Evolutionary conservation across 23 red algal species (phyloP).

Genomic region (Gracilaria domingensis): DNA sequence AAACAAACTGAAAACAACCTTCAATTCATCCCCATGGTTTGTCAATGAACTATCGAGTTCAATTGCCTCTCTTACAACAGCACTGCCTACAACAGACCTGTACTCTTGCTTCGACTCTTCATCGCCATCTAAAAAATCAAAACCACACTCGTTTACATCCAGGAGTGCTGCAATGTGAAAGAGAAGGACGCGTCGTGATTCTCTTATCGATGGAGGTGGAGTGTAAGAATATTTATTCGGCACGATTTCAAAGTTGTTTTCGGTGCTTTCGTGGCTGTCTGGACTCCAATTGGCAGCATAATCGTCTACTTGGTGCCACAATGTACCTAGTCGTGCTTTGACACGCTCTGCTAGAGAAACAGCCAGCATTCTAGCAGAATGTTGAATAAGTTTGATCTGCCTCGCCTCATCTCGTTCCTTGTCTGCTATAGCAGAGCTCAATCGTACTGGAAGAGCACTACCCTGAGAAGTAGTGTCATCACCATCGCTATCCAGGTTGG

Average conservation of each 20-base stretch:
- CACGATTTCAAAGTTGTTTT: no score
- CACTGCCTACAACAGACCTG: background rate
- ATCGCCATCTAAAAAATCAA: background rate
- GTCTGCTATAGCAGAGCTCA: background rate
- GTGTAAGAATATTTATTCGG: no score
- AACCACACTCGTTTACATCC: slow-evolving; percentile 21
- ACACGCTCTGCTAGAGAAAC: no score
- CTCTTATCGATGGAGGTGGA: no score
- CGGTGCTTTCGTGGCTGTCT: background rate
- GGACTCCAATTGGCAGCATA: background rate
- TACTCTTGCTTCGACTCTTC: background rate
- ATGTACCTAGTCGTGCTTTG: background rate
- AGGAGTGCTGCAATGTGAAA: background rate
- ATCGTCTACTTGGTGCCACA: background rate
- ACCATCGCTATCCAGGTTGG: background rate
- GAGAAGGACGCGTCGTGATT: no score
- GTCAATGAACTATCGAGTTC: background rate
- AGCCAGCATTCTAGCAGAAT: no score
- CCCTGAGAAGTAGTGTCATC: background rate
- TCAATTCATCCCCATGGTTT: background rate
- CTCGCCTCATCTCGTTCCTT: background rate
- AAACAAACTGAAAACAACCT: background rate
- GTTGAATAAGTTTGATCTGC: background rate
- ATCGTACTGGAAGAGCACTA: background rate
- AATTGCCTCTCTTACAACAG: slow-evolving; percentile 2